Conservation (phyloP, 371 early-diverging fungal species). For the Mortierella sp. region DNA sequence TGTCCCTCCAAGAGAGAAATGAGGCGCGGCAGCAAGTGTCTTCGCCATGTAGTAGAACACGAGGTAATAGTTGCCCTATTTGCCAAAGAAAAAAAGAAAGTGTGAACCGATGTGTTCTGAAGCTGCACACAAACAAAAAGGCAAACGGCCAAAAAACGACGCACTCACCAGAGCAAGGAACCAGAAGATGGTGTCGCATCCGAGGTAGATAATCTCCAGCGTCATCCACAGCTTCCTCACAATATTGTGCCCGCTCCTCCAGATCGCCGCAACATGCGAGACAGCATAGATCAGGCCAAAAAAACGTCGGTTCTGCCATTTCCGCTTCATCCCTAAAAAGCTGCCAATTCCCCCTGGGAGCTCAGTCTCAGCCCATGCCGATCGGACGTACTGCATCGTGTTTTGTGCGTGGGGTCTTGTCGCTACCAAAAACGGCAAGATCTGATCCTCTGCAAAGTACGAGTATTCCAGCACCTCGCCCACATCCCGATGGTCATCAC, state of each 20-base stretch:
- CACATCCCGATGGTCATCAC: slow-evolving; percentile 68
- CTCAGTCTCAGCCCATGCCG: slow-evolving; percentile 57
- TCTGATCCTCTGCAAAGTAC: slow-evolving; percentile 76
- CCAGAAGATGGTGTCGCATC: slow-evolving; percentile 78
- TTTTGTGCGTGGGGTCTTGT: slow-evolving; percentile 29
- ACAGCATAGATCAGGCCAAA: slow-evolving; percentile 93
- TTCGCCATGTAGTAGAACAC: slow-evolving; percentile 87
- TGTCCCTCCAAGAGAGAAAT: slow-evolving; percentile 66
- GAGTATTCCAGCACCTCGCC: slow-evolving; percentile 71
- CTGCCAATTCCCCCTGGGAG: slow-evolving; percentile 69
- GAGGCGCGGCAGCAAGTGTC: slow-evolving; percentile 62
- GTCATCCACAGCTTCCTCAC: slow-evolving; percentile 74
- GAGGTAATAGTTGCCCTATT: slow-evolving; percentile 86
- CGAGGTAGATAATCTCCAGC: slow-evolving; percentile 80
- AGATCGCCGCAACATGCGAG: slow-evolving; percentile 83
- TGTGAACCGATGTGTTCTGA: not conserved
- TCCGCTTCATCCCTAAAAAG: slow-evolving; percentile 92
- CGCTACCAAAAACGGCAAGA: slow-evolving; percentile 48
- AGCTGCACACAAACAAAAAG: not conserved
- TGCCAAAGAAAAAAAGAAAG: not conserved
- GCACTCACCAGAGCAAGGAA: slow-evolving; percentile 76
- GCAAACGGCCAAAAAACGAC: not conserved
- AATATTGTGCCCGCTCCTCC: slow-evolving; percentile 76
- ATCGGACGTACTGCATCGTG: slow-evolving; percentile 54
- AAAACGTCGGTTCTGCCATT: slow-evolving; percentile 96